These are phyloP conservation scores for Chytriomyces confervae DNA, from an alignment of 192 early-diverging fungal species.

Conservation along the genomic window DNA sequence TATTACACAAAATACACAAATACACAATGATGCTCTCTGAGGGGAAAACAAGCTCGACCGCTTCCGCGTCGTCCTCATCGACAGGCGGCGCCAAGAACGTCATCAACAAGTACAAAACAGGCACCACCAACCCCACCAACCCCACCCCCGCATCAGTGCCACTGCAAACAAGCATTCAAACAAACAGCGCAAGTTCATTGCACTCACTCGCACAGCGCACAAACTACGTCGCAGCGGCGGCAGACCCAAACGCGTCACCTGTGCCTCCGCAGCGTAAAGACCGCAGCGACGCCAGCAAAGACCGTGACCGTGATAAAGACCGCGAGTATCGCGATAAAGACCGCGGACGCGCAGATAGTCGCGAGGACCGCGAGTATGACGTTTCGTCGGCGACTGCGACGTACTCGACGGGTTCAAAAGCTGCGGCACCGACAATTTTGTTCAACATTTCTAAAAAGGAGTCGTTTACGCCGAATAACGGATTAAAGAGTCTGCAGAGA, in stretches of 20 bases:
- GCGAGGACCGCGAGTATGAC: not conserved
- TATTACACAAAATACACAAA: not conserved
- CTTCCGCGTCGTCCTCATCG: not conserved
- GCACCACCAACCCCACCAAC: not conserved
- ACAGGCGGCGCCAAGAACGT: not conserved
- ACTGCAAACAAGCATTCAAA: not conserved
- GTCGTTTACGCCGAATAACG: conserved; percentile 57
- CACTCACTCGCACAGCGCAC: not conserved
- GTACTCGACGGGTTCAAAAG: not conserved
- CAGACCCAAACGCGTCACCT: conserved; percentile 23
- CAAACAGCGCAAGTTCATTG: not conserved
- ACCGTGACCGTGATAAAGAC: not conserved
- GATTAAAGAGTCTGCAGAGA: conserved; percentile 57
- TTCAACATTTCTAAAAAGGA: conserved; percentile 67
- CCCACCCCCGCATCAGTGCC: not conserved
- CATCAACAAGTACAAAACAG: not conserved
- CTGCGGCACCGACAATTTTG: conserved; percentile 42
- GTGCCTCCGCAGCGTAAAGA: not conserved
- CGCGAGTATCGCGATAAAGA: conserved; percentile 1
- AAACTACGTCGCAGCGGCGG: conserved; percentile 2
- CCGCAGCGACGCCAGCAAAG: not conserved
- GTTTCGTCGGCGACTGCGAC: not conserved
- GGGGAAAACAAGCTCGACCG: not conserved
- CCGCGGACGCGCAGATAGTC: not conserved
- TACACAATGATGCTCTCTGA: not conserved